Conservation (phyloP, 1,284 basidiomycete species). For the Leccinum angustisporum region DNA sequence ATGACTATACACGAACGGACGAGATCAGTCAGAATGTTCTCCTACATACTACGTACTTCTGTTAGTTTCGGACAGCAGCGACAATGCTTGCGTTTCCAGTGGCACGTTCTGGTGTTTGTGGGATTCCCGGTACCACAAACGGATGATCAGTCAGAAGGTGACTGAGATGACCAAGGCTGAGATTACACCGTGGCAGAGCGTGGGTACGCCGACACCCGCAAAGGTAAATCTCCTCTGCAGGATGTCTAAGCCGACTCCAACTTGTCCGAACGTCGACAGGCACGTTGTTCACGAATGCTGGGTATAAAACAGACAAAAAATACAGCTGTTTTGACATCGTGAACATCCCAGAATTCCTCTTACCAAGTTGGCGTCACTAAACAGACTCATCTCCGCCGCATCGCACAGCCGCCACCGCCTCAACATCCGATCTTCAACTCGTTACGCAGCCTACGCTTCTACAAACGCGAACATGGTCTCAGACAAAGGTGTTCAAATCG, state of each 20-base stretch:
- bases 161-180: neutral
- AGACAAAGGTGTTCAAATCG: conserved; percentile 40
- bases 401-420: neutral
- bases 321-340: neutral
- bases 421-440: neutral
- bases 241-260: conserved; percentile 16
- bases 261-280: neutral
- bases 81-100: neutral
- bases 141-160: neutral
- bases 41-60: neutral
- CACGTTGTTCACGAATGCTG: neutral
- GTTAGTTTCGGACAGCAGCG: neutral
- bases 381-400: conserved; percentile 1
- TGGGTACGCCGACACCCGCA: conserved; percentile 23
- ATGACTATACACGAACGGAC: neutral
- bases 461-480: conserved; percentile 17
- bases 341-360: conserved; percentile 9
- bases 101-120: neutral
- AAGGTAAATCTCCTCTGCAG: conserved; percentile 22
- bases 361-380: neutral
- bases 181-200: conserved; percentile 24
- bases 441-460: neutral
- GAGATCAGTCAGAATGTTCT: neutral
- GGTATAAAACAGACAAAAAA: conserved; percentile 19
- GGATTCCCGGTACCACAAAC: neutral